Conservation (phyloP, 2,329 filamentous ascomycete species). For the Ceratocystis cubensis region DNA sequence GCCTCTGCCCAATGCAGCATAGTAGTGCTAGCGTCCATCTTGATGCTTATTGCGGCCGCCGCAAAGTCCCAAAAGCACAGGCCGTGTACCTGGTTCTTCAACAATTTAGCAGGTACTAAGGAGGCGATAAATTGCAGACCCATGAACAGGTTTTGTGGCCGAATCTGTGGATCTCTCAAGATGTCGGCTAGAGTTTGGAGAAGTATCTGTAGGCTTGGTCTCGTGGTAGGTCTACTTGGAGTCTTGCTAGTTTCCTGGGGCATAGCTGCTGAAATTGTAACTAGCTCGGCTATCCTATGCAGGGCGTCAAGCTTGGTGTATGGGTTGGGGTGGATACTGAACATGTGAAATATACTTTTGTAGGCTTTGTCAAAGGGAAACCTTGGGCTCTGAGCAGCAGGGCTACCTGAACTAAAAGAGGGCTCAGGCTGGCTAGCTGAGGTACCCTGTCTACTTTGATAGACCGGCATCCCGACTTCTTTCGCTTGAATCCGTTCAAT, state of each 20-base stretch:
- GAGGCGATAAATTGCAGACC: slow-evolving; percentile 64
- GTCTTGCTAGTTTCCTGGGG: slow-evolving; percentile 47
- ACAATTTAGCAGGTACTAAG: slow-evolving; percentile 47
- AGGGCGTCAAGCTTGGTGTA: slow-evolving; percentile 73
- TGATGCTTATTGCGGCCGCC: slow-evolving; percentile 74
- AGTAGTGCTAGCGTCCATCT: slow-evolving; percentile 73
- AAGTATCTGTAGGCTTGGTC: slow-evolving; percentile 46
- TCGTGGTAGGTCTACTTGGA: slow-evolving; percentile 38
- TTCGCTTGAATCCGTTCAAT: slow-evolving; percentile 47
- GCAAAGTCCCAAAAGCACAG: slow-evolving; percentile 88
- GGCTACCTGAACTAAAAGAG: background rate
- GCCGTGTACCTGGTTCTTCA: slow-evolving; percentile 50
- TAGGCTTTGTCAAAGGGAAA: slow-evolving; percentile 78
- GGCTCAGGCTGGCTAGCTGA: background rate
- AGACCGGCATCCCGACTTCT: background rate
- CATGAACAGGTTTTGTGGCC: slow-evolving; percentile 70
- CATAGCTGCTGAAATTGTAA: slow-evolving; percentile 59
- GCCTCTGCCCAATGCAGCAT: slow-evolving; percentile 53
- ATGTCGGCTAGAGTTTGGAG: slow-evolving; percentile 54
- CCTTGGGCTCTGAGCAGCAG: slow-evolving; percentile 32
- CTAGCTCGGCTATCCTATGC: slow-evolving; percentile 69
- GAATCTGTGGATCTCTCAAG: slow-evolving; percentile 53
- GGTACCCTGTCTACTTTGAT: background rate
- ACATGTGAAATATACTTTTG: slow-evolving; percentile 65
- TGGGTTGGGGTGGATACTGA: slow-evolving; percentile 80